Base-by-base conservation (phyloP, 768 basidiomycete genomes). In the Floccularia luteovirens region DNA sequence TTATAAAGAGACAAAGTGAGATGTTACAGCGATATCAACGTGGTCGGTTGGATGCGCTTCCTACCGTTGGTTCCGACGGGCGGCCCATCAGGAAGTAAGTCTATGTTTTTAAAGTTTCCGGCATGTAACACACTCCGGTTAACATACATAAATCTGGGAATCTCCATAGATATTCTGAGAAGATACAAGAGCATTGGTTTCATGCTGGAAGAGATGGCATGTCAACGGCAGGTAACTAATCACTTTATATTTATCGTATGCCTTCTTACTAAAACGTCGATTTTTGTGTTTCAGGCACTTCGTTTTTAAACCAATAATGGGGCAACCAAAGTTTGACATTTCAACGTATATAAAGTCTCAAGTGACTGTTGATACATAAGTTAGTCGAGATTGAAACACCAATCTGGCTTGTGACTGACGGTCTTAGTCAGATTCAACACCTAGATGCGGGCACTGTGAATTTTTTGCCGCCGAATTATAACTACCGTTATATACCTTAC, bases 141-240 rank as follows among this genome's bases (percentile, higher is more conserved):
- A 14, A 8, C 27, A 28, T 14, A 8, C 10, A 8, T 23, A 6
- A 37, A 13, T 20, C 24, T 16, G 10, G 8, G 21, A 8, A 14
- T 19, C 13, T 12, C 31, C n/a, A 28, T 40, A 75, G 78, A 49
- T 81, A 69, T 49, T 83, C 82, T 1, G 77, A 83, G 44, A 64
- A 70, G 45, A 66, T 65, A 24, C 50, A 60, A 30, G 69, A 70
- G 20, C 79, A 82, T 42, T 84, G 82, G 82, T 80, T 82, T 48
- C 65, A 75, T 41, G 65, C 69, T 6, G 77, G 71, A 43, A 61
- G 58, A 30, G 72, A 75, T 33, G 75, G 78, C 6, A 57, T 72
- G 27, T 82, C 79, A 2, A 69, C 75, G 36, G 66, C 74, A 33
- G 72, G 77, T 76, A 49, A 24, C 31, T 12, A 24, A 31, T 12